Evolutionary conservation across 306 rosid genomes (phyloP), one percentile per base, ranked within the genome.

Genomic region (Gastrolobium villosum): DNA sequence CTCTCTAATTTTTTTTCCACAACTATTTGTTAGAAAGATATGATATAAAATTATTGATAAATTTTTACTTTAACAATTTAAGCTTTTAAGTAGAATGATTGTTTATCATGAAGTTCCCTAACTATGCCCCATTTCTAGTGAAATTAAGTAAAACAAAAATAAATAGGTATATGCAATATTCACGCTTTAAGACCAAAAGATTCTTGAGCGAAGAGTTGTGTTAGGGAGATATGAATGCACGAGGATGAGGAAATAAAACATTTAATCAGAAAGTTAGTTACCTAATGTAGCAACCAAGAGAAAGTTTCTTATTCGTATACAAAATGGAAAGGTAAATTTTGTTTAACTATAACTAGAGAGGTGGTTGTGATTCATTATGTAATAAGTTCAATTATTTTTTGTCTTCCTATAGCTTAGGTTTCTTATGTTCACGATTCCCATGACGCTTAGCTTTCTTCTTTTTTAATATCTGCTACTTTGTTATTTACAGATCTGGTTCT

Each of bases 341-440:
- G 43, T 43, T 41, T 15, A 32, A 13, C 72, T 44, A 10, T 13
- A 66, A 77, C 6, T 30, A 66, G 65, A 28, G 53, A 26, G 74
- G 50, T 56, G 13, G 43, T 57, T 52, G 26, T 20, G 26, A 20
- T 20, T 20, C 70, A 69, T 32, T 31, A 41, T 40, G 9, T 11
- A n/a, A n/a, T n/a, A 15, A 36, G 15, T n/a, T 37, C 20, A 31
- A 4, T 49, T 63, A 5, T 40, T 34, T 50, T 65, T 69, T 69
- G 52, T 9, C 31, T 48, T 48, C 10, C 26, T 7, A 15, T 7
- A 15, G 63, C 63, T n/a, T 50, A 5, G 11, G 6, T 4, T 34
- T 67, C 34, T 7, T 35, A 71, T n/a, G 14, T 15, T 11, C 76
- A 71, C 32, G 50, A 71, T 73, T 70, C 43, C 52, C 30, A 70